Evolutionary conservation across 768 basidiomycete genomes (phyloP).

Genomic region (Serpula lacrymans): DNA sequence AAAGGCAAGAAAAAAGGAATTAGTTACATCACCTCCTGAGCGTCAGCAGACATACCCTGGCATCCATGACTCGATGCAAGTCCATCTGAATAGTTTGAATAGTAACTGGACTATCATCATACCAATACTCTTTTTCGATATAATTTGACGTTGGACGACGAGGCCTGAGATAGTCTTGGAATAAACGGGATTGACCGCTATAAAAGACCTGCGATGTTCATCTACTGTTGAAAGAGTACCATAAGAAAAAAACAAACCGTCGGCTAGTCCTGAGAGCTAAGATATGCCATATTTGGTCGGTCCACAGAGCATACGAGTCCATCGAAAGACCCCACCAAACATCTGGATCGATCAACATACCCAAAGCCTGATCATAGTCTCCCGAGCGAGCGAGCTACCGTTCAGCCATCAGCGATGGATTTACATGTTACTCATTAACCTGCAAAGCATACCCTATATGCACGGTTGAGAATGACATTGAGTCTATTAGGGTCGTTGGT

Average conservation of each 20-base stretch:
- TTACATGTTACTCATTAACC: not conserved
- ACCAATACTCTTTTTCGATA: constrained; percentile 55
- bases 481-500: constrained; percentile 61
- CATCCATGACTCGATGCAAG: constrained; percentile 40
- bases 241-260: constrained; percentile 35
- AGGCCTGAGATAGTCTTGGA: constrained; percentile 61
- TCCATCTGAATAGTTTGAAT: constrained; percentile 39
- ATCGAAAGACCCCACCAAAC: constrained; percentile 69
- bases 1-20: constrained; percentile 5
- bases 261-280: constrained; percentile 65
- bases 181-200: constrained; percentile 62
- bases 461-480: constrained; percentile 58
- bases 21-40: constrained; percentile 16
- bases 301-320: constrained; percentile 70
- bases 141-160: constrained; percentile 55
- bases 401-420: constrained; percentile 11
- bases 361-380: constrained; percentile 55
- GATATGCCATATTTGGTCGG: constrained; percentile 74
- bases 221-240: not conserved
- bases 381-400: constrained; percentile 68
- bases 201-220: constrained; percentile 23
- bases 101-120: constrained; percentile 32
- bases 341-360: constrained; percentile 60
- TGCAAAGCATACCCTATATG: constrained; percentile 52
- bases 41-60: constrained; percentile 29